Evolutionary conservation across 2,329 filamentous ascomycete genomes (phyloP).

Genomic region (Sclerotinia borealis): DNA sequence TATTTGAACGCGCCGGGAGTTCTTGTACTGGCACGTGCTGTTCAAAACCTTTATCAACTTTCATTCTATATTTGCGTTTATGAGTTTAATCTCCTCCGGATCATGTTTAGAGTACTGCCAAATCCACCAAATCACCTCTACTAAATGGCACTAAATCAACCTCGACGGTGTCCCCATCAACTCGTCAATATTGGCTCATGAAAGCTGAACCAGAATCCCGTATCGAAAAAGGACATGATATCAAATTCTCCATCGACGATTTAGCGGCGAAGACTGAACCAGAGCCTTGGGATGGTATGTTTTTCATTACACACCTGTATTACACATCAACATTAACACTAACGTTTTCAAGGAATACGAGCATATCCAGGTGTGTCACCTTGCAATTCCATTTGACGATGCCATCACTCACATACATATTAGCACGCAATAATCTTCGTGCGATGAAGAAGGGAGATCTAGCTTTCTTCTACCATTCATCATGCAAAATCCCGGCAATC

Average conservation of each 20-base stretch:
- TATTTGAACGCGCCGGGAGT: neutral
- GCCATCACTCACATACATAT: conserved; percentile 27
- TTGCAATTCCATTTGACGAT: conserved; percentile 12
- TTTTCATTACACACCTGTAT: conserved; percentile 3
- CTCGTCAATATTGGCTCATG: conserved; percentile 66
- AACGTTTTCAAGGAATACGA: conserved; percentile 38
- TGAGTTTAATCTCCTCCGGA: neutral
- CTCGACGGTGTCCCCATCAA: conserved; percentile 9
- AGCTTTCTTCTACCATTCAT: conserved; percentile 96
- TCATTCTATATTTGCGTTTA: neutral
- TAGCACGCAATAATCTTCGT: conserved; percentile 81
- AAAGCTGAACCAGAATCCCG: conserved; percentile 86
- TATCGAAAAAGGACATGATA: conserved; percentile 78
- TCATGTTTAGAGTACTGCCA: conserved; percentile 11
- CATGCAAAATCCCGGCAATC: conserved; percentile 83
- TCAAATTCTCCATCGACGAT: conserved; percentile 93
- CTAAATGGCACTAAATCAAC: conserved; percentile 10
- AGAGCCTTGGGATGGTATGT: conserved; percentile 84
- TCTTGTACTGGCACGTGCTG: neutral
- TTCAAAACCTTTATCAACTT: neutral
- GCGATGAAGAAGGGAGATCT: conserved; percentile 87
- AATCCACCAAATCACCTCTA: neutral
- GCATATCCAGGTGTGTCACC: conserved; percentile 40
- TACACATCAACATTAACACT: conserved; percentile 10
- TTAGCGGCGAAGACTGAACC: conserved; percentile 64